Evolutionary conservation across 805 yeast genomes (phyloP).

Genomic region (Spathaspora girioi): DNA sequence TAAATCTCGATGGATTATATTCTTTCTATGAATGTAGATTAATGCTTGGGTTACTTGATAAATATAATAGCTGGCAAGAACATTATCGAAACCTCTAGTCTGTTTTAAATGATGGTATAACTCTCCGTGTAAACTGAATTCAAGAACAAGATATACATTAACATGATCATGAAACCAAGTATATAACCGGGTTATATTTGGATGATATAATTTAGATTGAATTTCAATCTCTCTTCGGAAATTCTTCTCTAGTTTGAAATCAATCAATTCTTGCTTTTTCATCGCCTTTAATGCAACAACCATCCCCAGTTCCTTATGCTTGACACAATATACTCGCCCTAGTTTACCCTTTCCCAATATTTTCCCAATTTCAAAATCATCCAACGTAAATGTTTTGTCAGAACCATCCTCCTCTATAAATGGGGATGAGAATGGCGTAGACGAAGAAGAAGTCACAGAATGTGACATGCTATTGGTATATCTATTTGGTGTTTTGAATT

Average conservation of each 20-base stretch:
- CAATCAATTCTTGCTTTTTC: slow-evolving; percentile 76
- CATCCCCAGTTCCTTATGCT: slow-evolving; percentile 69
- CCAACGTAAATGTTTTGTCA: background rate
- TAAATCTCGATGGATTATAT: slow-evolving; percentile 86
- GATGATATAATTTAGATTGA: slow-evolving; percentile 75
- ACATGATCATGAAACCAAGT: slow-evolving; percentile 82
- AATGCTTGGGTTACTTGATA: slow-evolving; percentile 82
- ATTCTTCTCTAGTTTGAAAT: slow-evolving; percentile 76
- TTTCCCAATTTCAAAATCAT: slow-evolving; percentile 82
- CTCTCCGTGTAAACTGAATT: slow-evolving; percentile 84
- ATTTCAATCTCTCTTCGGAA: slow-evolving; percentile 90
- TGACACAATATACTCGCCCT: slow-evolving; percentile 88
- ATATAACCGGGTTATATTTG: slow-evolving; percentile 73
- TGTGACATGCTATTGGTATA: background rate
- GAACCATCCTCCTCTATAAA: background rate
- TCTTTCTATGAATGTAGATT: slow-evolving; percentile 69
- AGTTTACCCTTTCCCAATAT: slow-evolving; percentile 90
- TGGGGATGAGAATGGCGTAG: background rate
- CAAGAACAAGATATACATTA: slow-evolving; percentile 79
- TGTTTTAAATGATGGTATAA: slow-evolving; percentile 67
- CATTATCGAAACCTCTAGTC: slow-evolving; percentile 68
- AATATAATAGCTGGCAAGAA: slow-evolving; percentile 72
- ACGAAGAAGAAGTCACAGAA: background rate
- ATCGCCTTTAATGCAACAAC: slow-evolving; percentile 89
- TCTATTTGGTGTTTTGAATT: background rate